Evolutionary conservation across 768 basidiomycete species (phyloP).

Genomic region (Amanita pseudoporphyria): DNA sequence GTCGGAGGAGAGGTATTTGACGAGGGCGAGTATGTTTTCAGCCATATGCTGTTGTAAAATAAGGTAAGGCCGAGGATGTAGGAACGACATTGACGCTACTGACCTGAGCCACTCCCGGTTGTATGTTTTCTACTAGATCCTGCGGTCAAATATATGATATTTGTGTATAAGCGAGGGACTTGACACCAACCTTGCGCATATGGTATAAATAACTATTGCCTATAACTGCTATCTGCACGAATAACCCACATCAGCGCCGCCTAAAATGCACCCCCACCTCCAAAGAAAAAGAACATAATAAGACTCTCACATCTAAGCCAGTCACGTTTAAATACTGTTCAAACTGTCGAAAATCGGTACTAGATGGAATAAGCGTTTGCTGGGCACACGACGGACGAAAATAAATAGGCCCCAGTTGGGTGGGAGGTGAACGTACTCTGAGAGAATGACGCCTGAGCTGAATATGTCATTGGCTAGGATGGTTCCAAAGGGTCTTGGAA

Average conservation of each 20-base stretch:
- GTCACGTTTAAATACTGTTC: slow-evolving; percentile 84
- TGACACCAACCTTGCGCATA: slow-evolving; percentile 60
- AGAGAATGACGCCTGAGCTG: slow-evolving; percentile 80
- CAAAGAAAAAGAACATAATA: background rate
- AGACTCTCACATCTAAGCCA: slow-evolving; percentile 66
- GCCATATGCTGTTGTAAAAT: slow-evolving; percentile 70
- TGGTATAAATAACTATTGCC: slow-evolving; percentile 93
- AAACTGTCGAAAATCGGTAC: slow-evolving; percentile 95
- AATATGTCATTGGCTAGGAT: slow-evolving; percentile 90
- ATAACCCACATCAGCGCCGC: slow-evolving; percentile 3
- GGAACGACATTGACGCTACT: slow-evolving; percentile 7
- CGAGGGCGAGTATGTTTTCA: slow-evolving; percentile 74
- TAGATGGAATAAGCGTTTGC: slow-evolving; percentile 17
- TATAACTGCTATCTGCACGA: slow-evolving; percentile 71
- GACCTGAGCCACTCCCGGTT: slow-evolving; percentile 68
- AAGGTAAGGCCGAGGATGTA: too few species aligned
- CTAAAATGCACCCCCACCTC: too few species aligned
- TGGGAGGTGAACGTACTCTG: slow-evolving; percentile 52
- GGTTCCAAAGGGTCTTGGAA: slow-evolving; percentile 82
- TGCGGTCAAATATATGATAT: slow-evolving; percentile 14
- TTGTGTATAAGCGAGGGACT: background rate
- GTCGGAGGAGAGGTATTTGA: slow-evolving; percentile 62
- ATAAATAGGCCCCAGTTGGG: too few species aligned
- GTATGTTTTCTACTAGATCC: slow-evolving; percentile 79
- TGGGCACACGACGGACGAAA: background rate